Base-by-base conservation (phyloP, 2,329 filamentous ascomycete genomes). In the Exophiala bonariae region DNA sequence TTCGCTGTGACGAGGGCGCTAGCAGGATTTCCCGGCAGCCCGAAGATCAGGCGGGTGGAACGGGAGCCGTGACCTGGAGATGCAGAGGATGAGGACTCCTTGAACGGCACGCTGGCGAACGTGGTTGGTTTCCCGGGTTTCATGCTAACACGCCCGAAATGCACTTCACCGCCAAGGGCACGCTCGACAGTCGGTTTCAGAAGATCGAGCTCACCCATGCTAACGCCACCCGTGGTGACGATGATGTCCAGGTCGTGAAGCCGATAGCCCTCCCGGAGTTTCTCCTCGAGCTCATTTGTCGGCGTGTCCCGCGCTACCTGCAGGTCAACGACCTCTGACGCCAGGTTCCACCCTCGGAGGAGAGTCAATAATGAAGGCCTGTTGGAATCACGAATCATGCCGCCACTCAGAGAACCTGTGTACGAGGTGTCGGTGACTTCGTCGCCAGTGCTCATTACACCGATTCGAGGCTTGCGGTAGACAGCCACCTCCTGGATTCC, bases 91-190 rank as follows among this genome's bases (percentile, higher is more conserved):
- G 59, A 50, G 11, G 59, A 58, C 4, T 64, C 60, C 55, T 84
- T 84, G 62, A 79, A 73, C 0, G 88, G 84, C 0, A 97, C 79
- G 0, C 89, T 96, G 2, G 93, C 93, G 66, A 99, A 99, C 0
- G 93, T 99, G 0, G 91, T 96, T 2, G 93, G 93, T 69, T 97
- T 99, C 3, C 93, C 93, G 0, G 93, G 93, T 73, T 99, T 99
- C 93, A 99, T 97, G 44, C 86, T 81, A 2, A 99, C 93, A 3
- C 93, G 86, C 18, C 93, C 93, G 60, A 99, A 99, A 68, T 96
- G 93, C 57, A 99, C 96, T 0, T 85, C 93, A 6, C 93, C 93
- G 47, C 90, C 89, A 1, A 99, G 80, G 1, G 83, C 78, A 33
- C 92, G 85, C 72, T 97, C 93, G 60, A 99, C 88, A 0, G 92